phyloP scores from a whole-genome alignment of 352 stramenopile genomes.

The Globisporangium perplexum region DNA sequence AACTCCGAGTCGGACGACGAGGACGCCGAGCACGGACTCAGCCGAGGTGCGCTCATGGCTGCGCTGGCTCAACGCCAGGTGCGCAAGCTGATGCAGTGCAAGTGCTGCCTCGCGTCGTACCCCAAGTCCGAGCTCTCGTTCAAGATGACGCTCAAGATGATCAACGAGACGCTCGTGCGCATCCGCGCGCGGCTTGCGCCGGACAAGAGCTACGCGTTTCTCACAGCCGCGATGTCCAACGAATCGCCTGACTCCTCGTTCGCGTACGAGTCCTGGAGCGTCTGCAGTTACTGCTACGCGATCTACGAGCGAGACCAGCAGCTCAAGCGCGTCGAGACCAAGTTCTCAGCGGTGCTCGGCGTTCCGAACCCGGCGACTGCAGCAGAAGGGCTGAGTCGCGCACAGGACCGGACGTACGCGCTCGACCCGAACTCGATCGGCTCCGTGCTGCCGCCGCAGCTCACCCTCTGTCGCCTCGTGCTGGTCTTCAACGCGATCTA shows the following conservation, averaged over 20 bases:
- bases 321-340: conserved; percentile 58
- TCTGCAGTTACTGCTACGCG: conserved; percentile 80
- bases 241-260: conserved; percentile 45
- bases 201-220: conserved; percentile 44
- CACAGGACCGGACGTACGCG: conserved; percentile 36
- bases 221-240: conserved; percentile 32
- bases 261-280: conserved; percentile 82
- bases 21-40: conserved; percentile 3
- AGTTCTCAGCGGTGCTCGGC: conserved; percentile 48
- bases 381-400: conserved; percentile 35
- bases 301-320: conserved; percentile 84
- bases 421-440: conserved; percentile 39
- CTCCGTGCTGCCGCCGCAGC: conserved; percentile 43
- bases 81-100: conserved; percentile 69
- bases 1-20: conserved; percentile 47
- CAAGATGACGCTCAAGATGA: conserved; percentile 89
- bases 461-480: conserved; percentile 75
- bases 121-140: conserved; percentile 70
- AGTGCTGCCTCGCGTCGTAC: conserved; percentile 72
- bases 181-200: conserved; percentile 48
- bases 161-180: conserved; percentile 71
- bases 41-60: conserved; percentile 2
- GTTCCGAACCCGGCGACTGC: conserved; percentile 27
- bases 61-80: conserved; percentile 53
- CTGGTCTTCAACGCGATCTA: conserved; percentile 80